Percentiles rank a stretch among this genome's conserved stretches.
Evolutionary conservation across 352 stramenopile genomes (phyloP).

Genomic region (Phytophthora agathidicida): DNA sequence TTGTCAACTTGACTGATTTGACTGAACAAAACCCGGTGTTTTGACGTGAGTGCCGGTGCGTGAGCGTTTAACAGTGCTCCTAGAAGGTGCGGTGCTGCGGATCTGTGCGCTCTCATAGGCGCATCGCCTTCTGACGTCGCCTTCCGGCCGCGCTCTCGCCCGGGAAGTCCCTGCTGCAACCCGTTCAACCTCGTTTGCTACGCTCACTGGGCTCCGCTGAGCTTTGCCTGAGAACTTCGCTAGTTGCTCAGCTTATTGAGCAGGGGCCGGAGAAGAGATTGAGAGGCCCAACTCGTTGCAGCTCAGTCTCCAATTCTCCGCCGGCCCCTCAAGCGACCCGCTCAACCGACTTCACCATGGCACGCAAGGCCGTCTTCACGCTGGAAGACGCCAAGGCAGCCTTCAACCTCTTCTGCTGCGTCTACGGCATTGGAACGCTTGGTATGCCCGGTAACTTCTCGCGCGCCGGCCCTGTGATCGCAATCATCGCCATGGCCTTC

Average conservation of each 20-base stretch:
- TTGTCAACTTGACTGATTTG: no score
- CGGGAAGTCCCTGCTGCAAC: constrained; percentile 14
- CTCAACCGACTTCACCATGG: constrained; percentile 16
- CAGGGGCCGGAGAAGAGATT: background rate
- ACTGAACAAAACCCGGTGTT: no score
- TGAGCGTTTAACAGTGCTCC: constrained; percentile 12
- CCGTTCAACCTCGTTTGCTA: constrained; percentile 7
- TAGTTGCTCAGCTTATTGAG: constrained; percentile 18
- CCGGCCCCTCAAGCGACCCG: constrained; percentile 10
- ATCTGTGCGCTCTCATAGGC: constrained; percentile 8
- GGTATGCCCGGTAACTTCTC: constrained; percentile 61
- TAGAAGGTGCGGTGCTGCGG: constrained; percentile 13
- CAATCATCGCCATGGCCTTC: constrained; percentile 46
- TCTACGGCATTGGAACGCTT: constrained; percentile 64
- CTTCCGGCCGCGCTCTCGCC: constrained; percentile 3
- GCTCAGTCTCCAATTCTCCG: constrained; percentile 22
- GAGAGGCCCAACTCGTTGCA: constrained; percentile 14
- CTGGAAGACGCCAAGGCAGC: constrained; percentile 53
- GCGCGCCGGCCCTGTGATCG: constrained; percentile 43
- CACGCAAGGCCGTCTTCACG: constrained; percentile 41
- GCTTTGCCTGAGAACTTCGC: constrained; percentile 19
- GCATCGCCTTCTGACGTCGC: constrained; percentile 9
- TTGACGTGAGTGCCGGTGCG: constrained; percentile 22
- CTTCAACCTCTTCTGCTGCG: constrained; percentile 54
- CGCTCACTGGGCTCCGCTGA: background rate